Evolutionary conservation across 2,329 filamentous ascomycete species (phyloP), one percentile per base, ranked within the genome.

Genomic region (Chrysosporium queenslandicum): DNA sequence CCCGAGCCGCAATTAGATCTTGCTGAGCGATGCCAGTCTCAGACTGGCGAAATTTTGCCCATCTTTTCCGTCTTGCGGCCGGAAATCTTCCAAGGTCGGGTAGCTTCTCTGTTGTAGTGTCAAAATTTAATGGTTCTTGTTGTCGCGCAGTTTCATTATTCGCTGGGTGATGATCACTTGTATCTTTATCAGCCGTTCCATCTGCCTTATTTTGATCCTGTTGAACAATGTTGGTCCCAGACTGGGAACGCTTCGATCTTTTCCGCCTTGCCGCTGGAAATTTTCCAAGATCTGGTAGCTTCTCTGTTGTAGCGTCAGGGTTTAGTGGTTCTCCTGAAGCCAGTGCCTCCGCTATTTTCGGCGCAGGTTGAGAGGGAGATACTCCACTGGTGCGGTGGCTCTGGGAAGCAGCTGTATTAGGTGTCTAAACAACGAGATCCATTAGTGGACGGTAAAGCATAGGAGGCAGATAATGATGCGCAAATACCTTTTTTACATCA

Each of bases 401-500:
- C 32, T 46, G 39, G 34, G 41, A 39, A n/a, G 14, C 23, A 3
- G 11, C 4, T 23, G 41, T 23, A 25, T 20, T 30, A 25, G 40
- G 42, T 3, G 14, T 23, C 41, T 52, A 20, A 6, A 39, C 5
- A 30, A 41, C 2, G 0, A 32, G 16, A 39, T 23, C n/a, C 7
- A 6, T 41, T 12, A 41, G 40, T n/a, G 50, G 34, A 46, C 25
- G 16, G 11, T 5, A 18, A 25, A 23, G 14, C 12, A n/a, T 25
- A 27, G 7, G n/a, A 20, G 30, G 25, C 41, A 1, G 40, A 25
- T 16, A 21, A 11, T 30, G 16, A 39, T 18, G 5, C 9, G 4
- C 2, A 49, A 32, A 36, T 53, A 56, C 73, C 61, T 68, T 80
- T 70, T 67, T 78, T 66, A 72, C 61, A 56, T 66, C 64, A 52